These are phyloP conservation scores for Metarhizium humberi DNA, from an alignment of 2,329 filamentous ascomycete genomes.

Conservation along the genomic window DNA sequence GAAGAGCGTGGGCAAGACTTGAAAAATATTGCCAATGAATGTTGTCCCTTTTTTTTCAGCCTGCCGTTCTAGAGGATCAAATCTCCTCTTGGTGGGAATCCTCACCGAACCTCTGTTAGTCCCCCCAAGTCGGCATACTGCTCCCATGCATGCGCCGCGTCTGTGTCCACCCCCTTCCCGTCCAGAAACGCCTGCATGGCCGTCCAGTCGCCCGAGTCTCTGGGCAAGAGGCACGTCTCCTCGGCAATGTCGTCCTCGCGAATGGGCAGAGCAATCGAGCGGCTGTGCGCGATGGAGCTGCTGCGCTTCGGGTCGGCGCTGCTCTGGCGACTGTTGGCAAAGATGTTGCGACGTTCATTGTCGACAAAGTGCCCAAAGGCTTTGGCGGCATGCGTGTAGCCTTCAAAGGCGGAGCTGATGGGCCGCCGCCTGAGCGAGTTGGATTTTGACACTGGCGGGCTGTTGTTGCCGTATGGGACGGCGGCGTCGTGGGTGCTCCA, in stretches of 20 bases:
- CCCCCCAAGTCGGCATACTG: conserved; percentile 38
- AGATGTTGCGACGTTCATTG: conserved; percentile 12
- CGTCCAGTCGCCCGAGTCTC: conserved; percentile 25
- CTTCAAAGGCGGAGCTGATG: conserved; percentile 19
- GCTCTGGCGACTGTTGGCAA: conserved; percentile 13
- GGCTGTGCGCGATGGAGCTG: conserved; percentile 9
- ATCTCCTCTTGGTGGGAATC: neutral
- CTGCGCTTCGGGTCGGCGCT: conserved; percentile 15
- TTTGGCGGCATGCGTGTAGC: conserved; percentile 15
- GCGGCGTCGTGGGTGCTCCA: conserved; percentile 19
- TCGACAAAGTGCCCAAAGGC: conserved; percentile 16
- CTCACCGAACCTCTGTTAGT: conserved; percentile 28
- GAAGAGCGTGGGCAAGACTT: too few species aligned
- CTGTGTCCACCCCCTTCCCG: conserved; percentile 9
- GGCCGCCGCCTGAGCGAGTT: conserved; percentile 15
- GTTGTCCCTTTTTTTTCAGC: neutral
- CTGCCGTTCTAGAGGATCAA: too few species aligned
- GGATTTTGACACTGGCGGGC: conserved; percentile 1
- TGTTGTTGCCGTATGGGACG: conserved; percentile 10
- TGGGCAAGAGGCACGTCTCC: conserved; percentile 15
- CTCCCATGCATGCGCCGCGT: conserved; percentile 29
- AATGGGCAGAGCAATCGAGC: conserved; percentile 8
- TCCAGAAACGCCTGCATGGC: conserved; percentile 28
- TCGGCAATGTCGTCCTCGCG: conserved; percentile 14
- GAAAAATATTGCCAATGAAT: neutral